phyloP scores from a whole-genome alignment of 495 filamentous ascomycete genomes.

The Rhypophila decipiens region DNA sequence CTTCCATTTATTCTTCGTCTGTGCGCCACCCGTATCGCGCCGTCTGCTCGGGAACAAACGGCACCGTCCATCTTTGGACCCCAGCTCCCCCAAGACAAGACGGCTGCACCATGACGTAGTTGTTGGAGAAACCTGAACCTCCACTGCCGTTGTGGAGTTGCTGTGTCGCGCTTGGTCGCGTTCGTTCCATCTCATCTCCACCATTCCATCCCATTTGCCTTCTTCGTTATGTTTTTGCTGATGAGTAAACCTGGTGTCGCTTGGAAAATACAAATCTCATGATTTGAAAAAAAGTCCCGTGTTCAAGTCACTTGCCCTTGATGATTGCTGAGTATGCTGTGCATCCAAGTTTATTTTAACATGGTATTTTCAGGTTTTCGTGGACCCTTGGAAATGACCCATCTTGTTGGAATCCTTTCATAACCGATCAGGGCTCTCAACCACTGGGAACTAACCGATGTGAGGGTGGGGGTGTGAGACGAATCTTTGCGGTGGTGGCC shows the following conservation, averaged over 20 bases:
- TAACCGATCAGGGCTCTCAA: neutral
- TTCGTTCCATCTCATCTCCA: neutral
- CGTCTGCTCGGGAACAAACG: neutral
- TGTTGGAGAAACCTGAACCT: neutral
- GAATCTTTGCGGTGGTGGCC: neutral
- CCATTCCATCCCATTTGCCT: neutral
- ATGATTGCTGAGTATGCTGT: no score
- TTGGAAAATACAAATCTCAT: no score
- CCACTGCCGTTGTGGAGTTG: neutral
- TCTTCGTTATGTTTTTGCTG: neutral
- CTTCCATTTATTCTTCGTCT: neutral
- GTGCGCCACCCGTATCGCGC: neutral
- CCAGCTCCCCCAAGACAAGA: conserved; percentile 1
- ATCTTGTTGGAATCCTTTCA: neutral
- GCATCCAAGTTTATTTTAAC: neutral
- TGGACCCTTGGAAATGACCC: neutral
- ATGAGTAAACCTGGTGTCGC: no score
- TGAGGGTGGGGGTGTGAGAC: neutral
- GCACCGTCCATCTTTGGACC: no score
- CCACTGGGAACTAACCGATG: neutral
- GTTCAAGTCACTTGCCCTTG: neutral
- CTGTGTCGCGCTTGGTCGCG: neutral
- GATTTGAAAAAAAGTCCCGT: neutral
- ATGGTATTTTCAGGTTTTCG: neutral
- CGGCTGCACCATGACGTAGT: conserved; percentile 8